Percentiles rank a stretch among this genome's conserved stretches.
phyloP scores from a whole-genome alignment of 2,329 filamentous ascomycete genomes.

The Monosporascus sp. region DNA sequence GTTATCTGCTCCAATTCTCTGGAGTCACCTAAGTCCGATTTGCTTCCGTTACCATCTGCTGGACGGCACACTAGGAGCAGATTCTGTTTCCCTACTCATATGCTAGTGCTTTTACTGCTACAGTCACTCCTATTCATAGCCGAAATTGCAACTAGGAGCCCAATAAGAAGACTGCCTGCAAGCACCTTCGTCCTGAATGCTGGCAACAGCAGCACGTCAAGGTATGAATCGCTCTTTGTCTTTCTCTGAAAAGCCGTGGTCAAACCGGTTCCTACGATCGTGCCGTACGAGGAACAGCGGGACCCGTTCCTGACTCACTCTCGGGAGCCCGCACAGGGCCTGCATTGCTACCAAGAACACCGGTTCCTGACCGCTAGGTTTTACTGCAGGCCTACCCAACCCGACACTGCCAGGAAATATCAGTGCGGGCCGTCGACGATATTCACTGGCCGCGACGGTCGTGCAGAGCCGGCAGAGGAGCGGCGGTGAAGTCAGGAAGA shows the following conservation, averaged over 20 bases:
- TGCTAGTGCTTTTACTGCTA: neutral
- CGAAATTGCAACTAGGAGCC: neutral
- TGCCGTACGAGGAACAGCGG: constrained; percentile 11
- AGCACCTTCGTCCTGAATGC: neutral
- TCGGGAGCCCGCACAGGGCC: constrained; percentile 28
- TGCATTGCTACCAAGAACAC: constrained; percentile 27
- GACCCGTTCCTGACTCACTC: constrained; percentile 24
- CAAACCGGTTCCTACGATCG: constrained; percentile 12
- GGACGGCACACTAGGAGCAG: neutral
- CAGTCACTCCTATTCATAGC: neutral
- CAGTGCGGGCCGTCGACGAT: constrained; percentile 21
- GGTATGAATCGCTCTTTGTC: neutral
- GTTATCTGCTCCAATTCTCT: constrained; percentile 3
- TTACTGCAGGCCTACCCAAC: constrained; percentile 28
- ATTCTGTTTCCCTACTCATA: neutral
- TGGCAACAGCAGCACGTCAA: neutral
- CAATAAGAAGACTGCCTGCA: neutral
- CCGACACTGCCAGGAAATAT: constrained; percentile 10
- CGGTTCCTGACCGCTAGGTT: constrained; percentile 24
- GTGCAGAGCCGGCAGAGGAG: constrained; percentile 17
- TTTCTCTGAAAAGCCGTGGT: neutral
- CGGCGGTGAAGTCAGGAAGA: constrained; percentile 21
- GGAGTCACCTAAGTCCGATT: neutral
- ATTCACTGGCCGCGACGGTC: constrained; percentile 13
- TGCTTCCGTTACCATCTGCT: neutral